Evolutionary conservation across 768 basidiomycete species (phyloP).

Genomic region (Trametes coccinea): DNA sequence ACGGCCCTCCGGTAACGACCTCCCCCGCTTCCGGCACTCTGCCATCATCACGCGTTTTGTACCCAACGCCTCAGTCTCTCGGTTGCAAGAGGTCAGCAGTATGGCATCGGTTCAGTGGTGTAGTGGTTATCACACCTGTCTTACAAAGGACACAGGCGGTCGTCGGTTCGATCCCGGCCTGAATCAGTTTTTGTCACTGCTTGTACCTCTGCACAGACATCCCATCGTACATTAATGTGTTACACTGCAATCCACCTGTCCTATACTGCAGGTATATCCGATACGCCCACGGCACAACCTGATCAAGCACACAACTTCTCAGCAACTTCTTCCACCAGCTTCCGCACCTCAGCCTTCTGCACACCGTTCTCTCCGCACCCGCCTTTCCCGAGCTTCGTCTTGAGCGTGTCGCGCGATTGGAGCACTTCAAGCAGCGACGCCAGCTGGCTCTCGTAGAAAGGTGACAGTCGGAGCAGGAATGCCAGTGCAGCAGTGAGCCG

Average conservation of each 20-base stretch:
- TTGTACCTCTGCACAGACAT: no score
- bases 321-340: constrained; percentile 65
- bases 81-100: no score
- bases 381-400: constrained; percentile 55
- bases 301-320: constrained; percentile 36
- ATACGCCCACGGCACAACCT: no score
- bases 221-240: no score
- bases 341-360: constrained; percentile 65
- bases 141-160: constrained; percentile 5
- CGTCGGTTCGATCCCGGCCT: constrained; percentile 5
- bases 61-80: no score
- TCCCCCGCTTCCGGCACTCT: constrained; percentile 21
- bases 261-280: neutral
- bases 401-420: constrained; percentile 55
- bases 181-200: neutral
- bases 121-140: constrained; percentile 6
- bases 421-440: constrained; percentile 68
- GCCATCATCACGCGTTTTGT: constrained; percentile 14
- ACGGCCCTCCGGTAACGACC: constrained; percentile 18
- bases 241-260: neutral
- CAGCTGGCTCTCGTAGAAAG: constrained; percentile 58
- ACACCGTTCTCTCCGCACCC: constrained; percentile 53
- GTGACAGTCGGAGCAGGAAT: constrained; percentile 73
- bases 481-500: constrained; percentile 80
- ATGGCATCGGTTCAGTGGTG: neutral